Evolutionary conservation across 768 basidiomycete species (phyloP).

Genomic region (Wakefieldia striispora): DNA sequence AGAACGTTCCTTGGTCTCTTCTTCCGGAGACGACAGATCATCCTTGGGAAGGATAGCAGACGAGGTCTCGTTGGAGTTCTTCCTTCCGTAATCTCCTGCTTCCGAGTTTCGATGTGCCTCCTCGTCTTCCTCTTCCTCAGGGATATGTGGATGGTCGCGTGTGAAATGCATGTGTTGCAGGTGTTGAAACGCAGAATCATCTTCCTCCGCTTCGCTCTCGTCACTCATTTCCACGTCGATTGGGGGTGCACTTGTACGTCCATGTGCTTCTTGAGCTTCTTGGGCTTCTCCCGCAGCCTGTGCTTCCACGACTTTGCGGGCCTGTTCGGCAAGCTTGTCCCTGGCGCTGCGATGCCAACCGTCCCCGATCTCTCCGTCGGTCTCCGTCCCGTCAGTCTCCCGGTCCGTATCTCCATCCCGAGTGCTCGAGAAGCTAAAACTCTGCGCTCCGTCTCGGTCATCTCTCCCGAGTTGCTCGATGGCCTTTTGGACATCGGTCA

Average conservation of each 20-base stretch:
- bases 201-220: constrained; percentile 71
- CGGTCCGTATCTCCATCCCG: constrained; percentile 50
- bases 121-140: constrained; percentile 69
- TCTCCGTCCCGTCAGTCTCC: constrained; percentile 47
- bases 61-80: constrained; percentile 24
- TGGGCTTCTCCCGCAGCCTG: constrained; percentile 41
- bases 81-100: constrained; percentile 22
- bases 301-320: constrained; percentile 55
- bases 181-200: constrained; percentile 39
- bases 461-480: constrained; percentile 79
- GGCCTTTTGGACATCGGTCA: constrained; percentile 88
- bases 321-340: constrained; percentile 67
- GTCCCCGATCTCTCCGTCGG: constrained; percentile 52
- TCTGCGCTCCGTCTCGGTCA: constrained; percentile 57
- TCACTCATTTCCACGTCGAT: constrained; percentile 77
- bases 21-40: constrained; percentile 7
- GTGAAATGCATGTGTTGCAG: constrained; percentile 38
- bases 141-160: constrained; percentile 57
- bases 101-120: constrained; percentile 29
- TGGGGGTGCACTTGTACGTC: constrained; percentile 50
- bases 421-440: constrained; percentile 77
- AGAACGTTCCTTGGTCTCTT: constrained; percentile 12
- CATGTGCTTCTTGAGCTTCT: constrained; percentile 47
- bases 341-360: constrained; percentile 67
- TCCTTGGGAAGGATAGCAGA: constrained; percentile 35